phyloP scores from a whole-genome alignment of 352 stramenopile species.

The Phytopythium oedochilum region DNA sequence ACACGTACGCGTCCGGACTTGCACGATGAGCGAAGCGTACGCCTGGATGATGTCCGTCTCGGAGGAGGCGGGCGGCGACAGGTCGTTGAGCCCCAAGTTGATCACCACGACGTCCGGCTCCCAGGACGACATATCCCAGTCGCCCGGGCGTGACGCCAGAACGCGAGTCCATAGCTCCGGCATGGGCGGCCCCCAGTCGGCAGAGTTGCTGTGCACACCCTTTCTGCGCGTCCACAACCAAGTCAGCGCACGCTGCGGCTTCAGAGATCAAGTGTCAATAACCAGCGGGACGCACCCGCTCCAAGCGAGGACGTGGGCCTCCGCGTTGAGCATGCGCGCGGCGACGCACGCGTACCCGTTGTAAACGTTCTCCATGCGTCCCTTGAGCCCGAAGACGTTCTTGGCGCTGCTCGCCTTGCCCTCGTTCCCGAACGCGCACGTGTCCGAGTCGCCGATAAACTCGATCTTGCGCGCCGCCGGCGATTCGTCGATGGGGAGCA shows the following conservation, averaged over 20 bases:
- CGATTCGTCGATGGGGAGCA: slow-evolving; percentile 39
- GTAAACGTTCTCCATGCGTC: slow-evolving; percentile 86
- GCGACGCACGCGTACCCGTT: slow-evolving; percentile 84
- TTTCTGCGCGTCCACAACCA: slow-evolving; percentile 38
- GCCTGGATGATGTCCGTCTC: slow-evolving; percentile 81
- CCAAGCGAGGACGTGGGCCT: slow-evolving; percentile 83
- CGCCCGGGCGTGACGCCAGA: slow-evolving; percentile 62
- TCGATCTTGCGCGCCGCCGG: slow-evolving; percentile 57
- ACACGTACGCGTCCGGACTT: slow-evolving; percentile 72
- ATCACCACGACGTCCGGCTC: slow-evolving; percentile 80
- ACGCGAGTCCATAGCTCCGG: slow-evolving; percentile 78
- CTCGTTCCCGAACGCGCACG: slow-evolving; percentile 84
- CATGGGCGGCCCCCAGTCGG: slow-evolving; percentile 83
- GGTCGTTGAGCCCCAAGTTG: slow-evolving; percentile 79
- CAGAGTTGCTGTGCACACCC: slow-evolving; percentile 81
- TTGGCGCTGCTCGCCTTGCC: slow-evolving; percentile 65
- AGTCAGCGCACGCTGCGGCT: not conserved
- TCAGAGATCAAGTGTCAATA: no score
- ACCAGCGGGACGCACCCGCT: slow-evolving; percentile 48
- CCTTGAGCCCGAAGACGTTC: slow-evolving; percentile 83
- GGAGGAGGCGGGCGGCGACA: slow-evolving; percentile 77
- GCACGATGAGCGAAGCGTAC: slow-evolving; percentile 64
- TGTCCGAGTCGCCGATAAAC: slow-evolving; percentile 84
- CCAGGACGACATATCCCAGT: slow-evolving; percentile 77
- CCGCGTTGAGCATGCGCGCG: slow-evolving; percentile 79